Percentiles rank a stretch among this genome's conserved stretches.
These are phyloP conservation scores for Termitomyces sp. DNA, from an alignment of 768 basidiomycete genomes.

Conservation along the genomic window DNA sequence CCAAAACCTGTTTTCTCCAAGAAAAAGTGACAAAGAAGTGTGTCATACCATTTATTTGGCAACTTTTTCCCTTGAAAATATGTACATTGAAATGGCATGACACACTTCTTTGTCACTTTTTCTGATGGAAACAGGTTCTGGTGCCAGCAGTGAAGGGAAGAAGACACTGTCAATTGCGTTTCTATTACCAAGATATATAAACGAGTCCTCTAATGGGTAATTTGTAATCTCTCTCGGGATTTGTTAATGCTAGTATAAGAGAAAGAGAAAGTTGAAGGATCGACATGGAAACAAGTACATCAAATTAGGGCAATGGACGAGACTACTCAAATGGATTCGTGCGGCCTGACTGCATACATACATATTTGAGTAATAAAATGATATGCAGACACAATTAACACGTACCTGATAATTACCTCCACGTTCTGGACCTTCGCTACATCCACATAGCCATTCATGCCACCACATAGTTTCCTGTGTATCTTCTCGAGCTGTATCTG, in stretches of 20 bases:
- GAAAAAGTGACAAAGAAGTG: too few species aligned
- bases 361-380: slow-evolving; percentile 4
- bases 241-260: not conserved
- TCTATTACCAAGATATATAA: not conserved
- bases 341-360: slow-evolving; percentile 52
- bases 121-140: too few species aligned
- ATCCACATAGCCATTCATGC: slow-evolving; percentile 86
- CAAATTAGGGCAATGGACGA: not conserved
- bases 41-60: too few species aligned
- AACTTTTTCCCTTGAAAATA: too few species aligned
- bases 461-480: slow-evolving; percentile 57
- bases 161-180: not conserved
- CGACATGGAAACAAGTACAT: not conserved
- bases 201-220: not conserved
- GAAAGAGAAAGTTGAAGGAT: not conserved
- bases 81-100: too few species aligned
- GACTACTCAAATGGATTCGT: slow-evolving; percentile 60
- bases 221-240: not conserved
- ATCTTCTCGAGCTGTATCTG: slow-evolving; percentile 24
- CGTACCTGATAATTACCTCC: slow-evolving; percentile 67
- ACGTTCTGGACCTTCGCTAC: slow-evolving; percentile 67
- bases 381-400: not conserved
- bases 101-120: too few species aligned
- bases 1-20: too few species aligned
- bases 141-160: too few species aligned